phyloP scores from a whole-genome alignment of 1,139 yeast species.

The Hyphopichia burtonii region DNA sequence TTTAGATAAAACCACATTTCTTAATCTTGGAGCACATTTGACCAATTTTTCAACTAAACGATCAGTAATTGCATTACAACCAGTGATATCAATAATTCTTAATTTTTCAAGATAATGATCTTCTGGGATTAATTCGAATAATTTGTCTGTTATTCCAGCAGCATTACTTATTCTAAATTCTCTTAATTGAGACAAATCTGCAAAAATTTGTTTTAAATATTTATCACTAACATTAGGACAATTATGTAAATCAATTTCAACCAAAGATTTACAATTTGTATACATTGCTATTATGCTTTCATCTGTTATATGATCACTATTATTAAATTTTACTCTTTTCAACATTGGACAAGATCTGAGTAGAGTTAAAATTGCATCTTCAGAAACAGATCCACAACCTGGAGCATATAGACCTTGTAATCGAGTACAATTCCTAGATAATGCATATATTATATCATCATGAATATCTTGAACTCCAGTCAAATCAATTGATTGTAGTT shows the following conservation, averaged over 20 bases:
- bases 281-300: conserved; percentile 64
- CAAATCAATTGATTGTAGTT: conserved; percentile 82
- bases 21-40: conserved; percentile 73
- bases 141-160: conserved; percentile 63
- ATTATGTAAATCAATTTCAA: conserved; percentile 86
- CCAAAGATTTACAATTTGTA: conserved; percentile 69
- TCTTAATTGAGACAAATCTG: conserved; percentile 65
- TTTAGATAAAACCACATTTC: conserved; percentile 87
- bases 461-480: conserved; percentile 72
- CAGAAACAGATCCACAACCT: conserved; percentile 70
- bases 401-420: conserved; percentile 92
- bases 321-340: conserved; percentile 79
- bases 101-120: conserved; percentile 49
- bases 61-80: conserved; percentile 82
- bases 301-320: conserved; percentile 68
- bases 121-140: conserved; percentile 49
- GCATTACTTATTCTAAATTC: conserved; percentile 84
- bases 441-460: conserved; percentile 68
- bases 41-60: conserved; percentile 73
- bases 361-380: conserved; percentile 60
- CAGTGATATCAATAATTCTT: conserved; percentile 82
- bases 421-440: conserved; percentile 70
- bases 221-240: conserved; percentile 73
- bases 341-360: conserved; percentile 68
- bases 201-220: conserved; percentile 60